Evolutionary conservation across 148 eudicot genomes (phyloP).

Genomic region (Nepenthes mirabilis): DNA sequence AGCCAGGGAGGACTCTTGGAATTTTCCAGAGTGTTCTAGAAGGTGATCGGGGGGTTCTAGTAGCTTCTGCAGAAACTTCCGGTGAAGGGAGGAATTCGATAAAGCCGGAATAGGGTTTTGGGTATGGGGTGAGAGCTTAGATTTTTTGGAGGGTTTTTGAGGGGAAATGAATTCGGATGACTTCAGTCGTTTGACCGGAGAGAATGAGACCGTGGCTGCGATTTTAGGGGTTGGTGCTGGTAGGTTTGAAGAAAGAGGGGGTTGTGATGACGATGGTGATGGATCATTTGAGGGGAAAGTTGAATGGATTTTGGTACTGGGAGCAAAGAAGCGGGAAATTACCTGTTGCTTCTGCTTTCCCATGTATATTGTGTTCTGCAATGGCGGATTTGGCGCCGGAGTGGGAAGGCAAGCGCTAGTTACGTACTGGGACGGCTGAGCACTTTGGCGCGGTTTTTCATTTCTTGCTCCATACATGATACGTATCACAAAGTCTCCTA

Average conservation of each 20-base stretch:
- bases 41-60: slow-evolving; percentile 57
- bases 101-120: slow-evolving; percentile 27
- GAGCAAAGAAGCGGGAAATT: slow-evolving; percentile 86
- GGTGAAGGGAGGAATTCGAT: slow-evolving; percentile 55
- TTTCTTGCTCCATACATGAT: too few relatives aligned
- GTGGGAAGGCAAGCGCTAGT: too few relatives aligned
- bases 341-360: slow-evolving; percentile 81
- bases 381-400: too few relatives aligned
- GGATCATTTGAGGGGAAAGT: slow-evolving; percentile 10
- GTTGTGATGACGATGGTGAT: slow-evolving; percentile 6
- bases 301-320: slow-evolving; percentile 38
- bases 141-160: slow-evolving; percentile 23
- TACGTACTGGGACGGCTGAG: too few relatives aligned
- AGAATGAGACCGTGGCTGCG: slow-evolving; percentile 53
- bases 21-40: slow-evolving; percentile 22
- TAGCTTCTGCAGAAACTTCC: slow-evolving; percentile 57
- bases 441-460: too few relatives aligned
- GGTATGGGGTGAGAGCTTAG: slow-evolving; percentile 40
- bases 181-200: slow-evolving; percentile 67
- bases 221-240: slow-evolving; percentile 62
- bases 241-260: slow-evolving; percentile 7
- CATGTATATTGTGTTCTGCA: slow-evolving; percentile 18
- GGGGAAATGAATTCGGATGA: slow-evolving; percentile 35
- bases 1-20: neutral
- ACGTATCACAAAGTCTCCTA: too few relatives aligned